Evolutionary conservation across 106 monocot genomes (phyloP).

Genomic region (Dendrobium catenatum): DNA sequence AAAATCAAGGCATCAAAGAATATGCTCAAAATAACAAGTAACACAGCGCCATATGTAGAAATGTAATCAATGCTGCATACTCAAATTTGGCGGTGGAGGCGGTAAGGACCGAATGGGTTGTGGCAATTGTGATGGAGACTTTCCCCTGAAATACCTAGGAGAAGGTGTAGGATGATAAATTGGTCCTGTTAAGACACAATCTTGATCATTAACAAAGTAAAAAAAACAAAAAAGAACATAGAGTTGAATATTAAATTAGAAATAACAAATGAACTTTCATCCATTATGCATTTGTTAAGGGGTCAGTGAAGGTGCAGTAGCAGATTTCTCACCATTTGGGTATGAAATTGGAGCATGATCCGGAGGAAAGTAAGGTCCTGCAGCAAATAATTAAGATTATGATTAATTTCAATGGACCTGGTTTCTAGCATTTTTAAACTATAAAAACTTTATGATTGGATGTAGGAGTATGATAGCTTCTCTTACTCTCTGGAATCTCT

Average conservation of each 20-base stretch:
- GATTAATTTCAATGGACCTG: not conserved
- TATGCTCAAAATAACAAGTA: not conserved
- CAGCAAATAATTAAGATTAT: constrained; percentile 3
- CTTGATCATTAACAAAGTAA: not conserved
- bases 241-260: not conserved
- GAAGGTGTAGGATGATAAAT: constrained; percentile 34
- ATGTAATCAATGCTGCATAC: not conserved
- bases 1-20: not conserved
- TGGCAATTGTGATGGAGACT: constrained; percentile 29
- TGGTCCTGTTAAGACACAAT: constrained; percentile 31
- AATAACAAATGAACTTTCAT: constrained; percentile 14
- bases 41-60: not conserved
- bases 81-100: constrained; percentile 9
- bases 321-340: constrained; percentile 4
- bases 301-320: constrained; percentile 19
- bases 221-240: not conserved
- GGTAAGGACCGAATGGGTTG: constrained; percentile 10
- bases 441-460: not conserved
- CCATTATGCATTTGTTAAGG: constrained; percentile 16
- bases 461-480: not conserved
- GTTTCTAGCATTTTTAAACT: not conserved
- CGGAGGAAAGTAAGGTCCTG: constrained; percentile 36
- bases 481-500: not conserved
- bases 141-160: constrained; percentile 19
- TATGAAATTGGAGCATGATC: constrained; percentile 3